phyloP scores from a whole-genome alignment of 192 early-diverging fungal genomes.

The Linnemannia schmuckeri region DNA sequence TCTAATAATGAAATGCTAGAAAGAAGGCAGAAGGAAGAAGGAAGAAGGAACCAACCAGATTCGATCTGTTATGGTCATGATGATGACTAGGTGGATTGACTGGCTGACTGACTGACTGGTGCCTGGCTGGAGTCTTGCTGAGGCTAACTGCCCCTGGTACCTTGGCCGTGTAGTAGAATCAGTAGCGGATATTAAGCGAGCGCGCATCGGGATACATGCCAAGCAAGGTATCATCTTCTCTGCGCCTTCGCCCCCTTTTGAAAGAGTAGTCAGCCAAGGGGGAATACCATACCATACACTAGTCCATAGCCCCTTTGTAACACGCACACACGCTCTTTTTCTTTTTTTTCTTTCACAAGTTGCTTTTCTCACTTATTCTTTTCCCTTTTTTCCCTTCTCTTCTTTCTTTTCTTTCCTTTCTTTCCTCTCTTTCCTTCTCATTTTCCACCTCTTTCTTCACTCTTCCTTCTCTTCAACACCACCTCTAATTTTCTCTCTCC shows the following conservation, averaged over 20 bases:
- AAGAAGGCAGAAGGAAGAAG: not conserved
- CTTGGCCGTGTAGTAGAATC: too few relatives aligned
- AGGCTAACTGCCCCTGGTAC: too few relatives aligned
- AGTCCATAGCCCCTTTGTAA: not conserved
- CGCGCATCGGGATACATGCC: too few relatives aligned
- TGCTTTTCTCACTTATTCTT: not conserved
- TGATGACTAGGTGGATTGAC: not conserved
- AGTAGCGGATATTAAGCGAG: too few relatives aligned
- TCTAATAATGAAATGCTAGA: not conserved
- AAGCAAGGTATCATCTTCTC: too few relatives aligned
- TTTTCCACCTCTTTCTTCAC: not conserved
- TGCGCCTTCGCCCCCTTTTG: not conserved
- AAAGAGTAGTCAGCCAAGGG: too few relatives aligned
- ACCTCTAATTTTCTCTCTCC: not conserved
- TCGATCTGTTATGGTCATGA: not conserved
- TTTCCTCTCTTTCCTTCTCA: not conserved
- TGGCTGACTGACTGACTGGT: too few relatives aligned
- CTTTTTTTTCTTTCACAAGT: not conserved
- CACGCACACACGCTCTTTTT: not conserved
- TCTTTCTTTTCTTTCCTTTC: not conserved
- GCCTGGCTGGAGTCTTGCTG: too few relatives aligned
- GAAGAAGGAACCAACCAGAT: not conserved
- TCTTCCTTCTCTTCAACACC: not conserved
- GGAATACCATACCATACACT: not conserved
- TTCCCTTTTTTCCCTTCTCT: not conserved